Evolutionary conservation across 1,139 yeast genomes (phyloP).

Genomic region (Nakaseomyces nivariensis): DNA sequence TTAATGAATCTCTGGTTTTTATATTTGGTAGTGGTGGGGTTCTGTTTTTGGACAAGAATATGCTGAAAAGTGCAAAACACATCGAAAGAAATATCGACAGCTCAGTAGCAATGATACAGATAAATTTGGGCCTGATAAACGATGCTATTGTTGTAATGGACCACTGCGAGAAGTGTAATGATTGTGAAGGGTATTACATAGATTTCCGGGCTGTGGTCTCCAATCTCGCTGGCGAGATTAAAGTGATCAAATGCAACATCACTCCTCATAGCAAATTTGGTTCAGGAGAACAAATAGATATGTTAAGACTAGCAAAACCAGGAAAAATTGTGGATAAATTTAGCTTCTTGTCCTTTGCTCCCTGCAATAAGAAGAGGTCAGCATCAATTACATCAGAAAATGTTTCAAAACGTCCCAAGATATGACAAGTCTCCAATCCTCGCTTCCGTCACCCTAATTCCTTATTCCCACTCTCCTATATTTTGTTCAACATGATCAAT

Average conservation of each 20-base stretch:
- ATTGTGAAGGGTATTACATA: constrained; percentile 9
- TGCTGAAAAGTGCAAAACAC: constrained; percentile 9
- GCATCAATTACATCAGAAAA: background rate
- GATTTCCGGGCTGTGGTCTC: constrained; percentile 14
- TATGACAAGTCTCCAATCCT: background rate
- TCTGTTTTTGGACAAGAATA: constrained; percentile 14
- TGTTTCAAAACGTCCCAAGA: background rate
- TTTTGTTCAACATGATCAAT: too few relatives aligned
- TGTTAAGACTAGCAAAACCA: constrained; percentile 9
- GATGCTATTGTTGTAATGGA: constrained; percentile 19
- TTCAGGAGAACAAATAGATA: constrained; percentile 12
- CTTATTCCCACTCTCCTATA: too few relatives aligned
- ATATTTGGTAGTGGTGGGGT: constrained; percentile 21
- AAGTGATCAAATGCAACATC: constrained; percentile 17
- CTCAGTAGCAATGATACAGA: constrained; percentile 14
- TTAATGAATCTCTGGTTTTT: constrained; percentile 16
- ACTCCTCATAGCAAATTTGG: constrained; percentile 15
- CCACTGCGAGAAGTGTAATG: constrained; percentile 7
- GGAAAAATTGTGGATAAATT: constrained; percentile 19
- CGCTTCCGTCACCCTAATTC: too few relatives aligned
- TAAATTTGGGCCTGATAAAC: constrained; percentile 18
- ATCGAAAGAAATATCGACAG: constrained; percentile 7
- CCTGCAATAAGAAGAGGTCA: background rate
- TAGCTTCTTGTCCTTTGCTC: constrained; percentile 6
- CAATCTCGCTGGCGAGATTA: constrained; percentile 16